Evolutionary conservation across 23 red algal genomes (phyloP).

Genomic region (Gracilaria gracilis): DNA sequence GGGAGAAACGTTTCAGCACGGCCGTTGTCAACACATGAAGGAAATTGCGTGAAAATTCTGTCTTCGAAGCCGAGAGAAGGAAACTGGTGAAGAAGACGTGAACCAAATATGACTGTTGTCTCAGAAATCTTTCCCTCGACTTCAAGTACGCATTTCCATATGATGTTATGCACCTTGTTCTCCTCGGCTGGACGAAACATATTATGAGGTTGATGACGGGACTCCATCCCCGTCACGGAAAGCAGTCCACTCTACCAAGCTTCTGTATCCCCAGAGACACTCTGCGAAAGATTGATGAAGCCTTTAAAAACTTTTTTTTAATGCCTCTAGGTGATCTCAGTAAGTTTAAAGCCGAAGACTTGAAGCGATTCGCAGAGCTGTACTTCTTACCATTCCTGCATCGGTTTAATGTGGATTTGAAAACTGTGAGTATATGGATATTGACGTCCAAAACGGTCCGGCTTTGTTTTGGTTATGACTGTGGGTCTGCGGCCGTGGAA

Average conservation of each 20-base stretch:
- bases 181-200: slow-evolving; percentile 15
- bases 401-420: background rate
- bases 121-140: background rate
- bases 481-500: background rate
- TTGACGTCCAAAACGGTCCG: background rate
- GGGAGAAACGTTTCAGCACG: background rate
- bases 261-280: background rate
- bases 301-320: background rate
- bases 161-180: slow-evolving; percentile 19
- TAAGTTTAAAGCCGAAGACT: slow-evolving; percentile 13
- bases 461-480: background rate
- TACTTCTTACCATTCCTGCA: background rate
- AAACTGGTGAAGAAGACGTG: background rate
- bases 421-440: background rate
- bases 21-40: background rate
- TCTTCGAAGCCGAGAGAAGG: background rate
- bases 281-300: background rate
- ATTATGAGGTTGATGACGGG: background rate
- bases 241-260: background rate
- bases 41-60: background rate
- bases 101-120: background rate
- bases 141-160: background rate
- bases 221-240: background rate
- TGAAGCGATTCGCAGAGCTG: background rate
- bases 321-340: background rate